Evolutionary conservation across 345 rosid species (phyloP), one percentile per base, ranked within the genome.

Genomic region (Moricandia arvensis): DNA sequence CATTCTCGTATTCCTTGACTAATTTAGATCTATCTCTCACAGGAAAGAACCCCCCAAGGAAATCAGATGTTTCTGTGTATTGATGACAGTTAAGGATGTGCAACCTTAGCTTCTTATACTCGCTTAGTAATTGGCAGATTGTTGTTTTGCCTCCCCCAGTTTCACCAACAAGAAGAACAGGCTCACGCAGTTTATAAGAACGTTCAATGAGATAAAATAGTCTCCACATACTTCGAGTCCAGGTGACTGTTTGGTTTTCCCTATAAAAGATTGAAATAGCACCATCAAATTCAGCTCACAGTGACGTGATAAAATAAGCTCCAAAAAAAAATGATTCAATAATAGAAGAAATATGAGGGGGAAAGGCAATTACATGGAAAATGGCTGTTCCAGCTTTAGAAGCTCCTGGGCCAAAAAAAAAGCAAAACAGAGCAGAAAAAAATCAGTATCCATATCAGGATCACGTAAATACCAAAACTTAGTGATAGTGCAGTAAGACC

Each of bases 91-190:
- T 93, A 82, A 93, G 84, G 82, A 91, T 91, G 84, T 84, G 91
- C 80, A 93, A 79, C 49, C 82, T 84, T 72, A 83, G 81, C 67
- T 83, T 82, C 72, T 68, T 54, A 34, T 3, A 54, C 16, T 68
- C 21, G 34, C 93, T 84, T 75, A 93, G 83, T 73, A 89, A 75
- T 82, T 93, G 97, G 82, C 98, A 90, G 67, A 88, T 93, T 29
- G 97, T 91, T 34, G 98, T 94, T 87, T 91, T 94, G 53, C 98
- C 98, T 71, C 98, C 97, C 58, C 98, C 97, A 73, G 98, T 91
- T 79, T 94, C 97, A 62, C 98, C 98, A 80, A 91, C 98, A 80
- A 94, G 98, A 43, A 94, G 98, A 65, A 94, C 92, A 30, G 98
- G 98, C 79, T 94, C 98, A 59, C 81, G 90, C 69, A 91, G 77